Percentiles rank a stretch among this genome's conserved stretches.
phyloP scores from a whole-genome alignment of 306 rosid species.

The Sicyos baderoa region DNA sequence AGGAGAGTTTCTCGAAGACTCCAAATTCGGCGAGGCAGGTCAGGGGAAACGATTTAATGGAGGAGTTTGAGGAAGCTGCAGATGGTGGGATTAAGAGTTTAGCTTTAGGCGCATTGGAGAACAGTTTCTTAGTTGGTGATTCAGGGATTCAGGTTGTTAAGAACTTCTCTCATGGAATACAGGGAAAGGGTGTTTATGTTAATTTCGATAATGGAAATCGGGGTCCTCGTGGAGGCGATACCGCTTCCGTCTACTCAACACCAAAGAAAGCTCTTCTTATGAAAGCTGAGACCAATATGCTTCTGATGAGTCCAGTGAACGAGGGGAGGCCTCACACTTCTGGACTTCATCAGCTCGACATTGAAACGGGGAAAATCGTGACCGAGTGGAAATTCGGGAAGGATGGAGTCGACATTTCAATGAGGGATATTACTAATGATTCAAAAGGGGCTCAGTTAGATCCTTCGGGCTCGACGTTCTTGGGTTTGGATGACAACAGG shows the following conservation, averaged over 20 bases:
- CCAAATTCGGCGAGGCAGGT: constrained; percentile 49
- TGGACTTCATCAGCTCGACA: constrained; percentile 87
- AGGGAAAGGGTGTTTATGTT: constrained; percentile 86
- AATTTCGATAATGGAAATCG: constrained; percentile 47
- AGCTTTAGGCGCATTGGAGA: constrained; percentile 90
- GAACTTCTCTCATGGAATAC: constrained; percentile 78
- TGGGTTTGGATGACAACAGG: constrained; percentile 93
- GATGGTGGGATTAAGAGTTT: constrained; percentile 83
- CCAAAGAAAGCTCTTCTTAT: constrained; percentile 85
- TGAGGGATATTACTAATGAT: constrained; percentile 89
- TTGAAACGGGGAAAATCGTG: constrained; percentile 84
- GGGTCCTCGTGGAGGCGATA: constrained; percentile 4
- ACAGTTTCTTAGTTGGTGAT: constrained; percentile 81
- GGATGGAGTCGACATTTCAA: constrained; percentile 84
- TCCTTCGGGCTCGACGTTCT: constrained; percentile 84
- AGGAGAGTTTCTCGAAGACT: constrained; percentile 50
- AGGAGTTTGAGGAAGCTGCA: constrained; percentile 87
- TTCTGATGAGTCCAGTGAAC: constrained; percentile 82
- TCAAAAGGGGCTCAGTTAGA: constrained; percentile 88
- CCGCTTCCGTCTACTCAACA: constrained; percentile 36
- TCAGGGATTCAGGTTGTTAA: constrained; percentile 87
- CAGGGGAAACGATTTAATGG: constrained; percentile 53
- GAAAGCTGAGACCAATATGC: constrained; percentile 96
- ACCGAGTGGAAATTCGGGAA: constrained; percentile 87
- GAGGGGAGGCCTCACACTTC: constrained; percentile 61